These are phyloP conservation scores for Aristolochia fimbriata DNA, from an alignment of 164 flowering plant genomes.

Conservation along the genomic window DNA sequence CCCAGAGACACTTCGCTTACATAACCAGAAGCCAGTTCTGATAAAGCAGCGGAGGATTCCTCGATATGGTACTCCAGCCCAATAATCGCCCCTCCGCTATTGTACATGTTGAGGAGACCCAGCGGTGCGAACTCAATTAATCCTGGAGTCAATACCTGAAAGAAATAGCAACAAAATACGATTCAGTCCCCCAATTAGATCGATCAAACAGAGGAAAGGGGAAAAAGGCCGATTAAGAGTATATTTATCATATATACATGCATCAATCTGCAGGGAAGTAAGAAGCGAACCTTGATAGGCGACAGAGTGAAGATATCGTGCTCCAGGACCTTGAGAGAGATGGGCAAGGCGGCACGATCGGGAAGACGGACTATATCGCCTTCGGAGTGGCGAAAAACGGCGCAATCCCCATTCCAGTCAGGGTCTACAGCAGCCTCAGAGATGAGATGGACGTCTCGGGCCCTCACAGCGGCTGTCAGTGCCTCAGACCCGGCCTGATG, in stretches of 20 bases:
- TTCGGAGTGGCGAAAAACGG: constrained; percentile 38
- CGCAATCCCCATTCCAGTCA: constrained; percentile 59
- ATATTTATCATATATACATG: no score
- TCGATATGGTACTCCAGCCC: constrained; percentile 15
- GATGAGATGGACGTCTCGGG: constrained; percentile 64
- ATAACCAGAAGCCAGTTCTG: constrained; percentile 4
- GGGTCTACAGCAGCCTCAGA: constrained; percentile 39
- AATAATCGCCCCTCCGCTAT: constrained; percentile 27
- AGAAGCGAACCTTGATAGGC: constrained; percentile 34
- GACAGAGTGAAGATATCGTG: constrained; percentile 58
- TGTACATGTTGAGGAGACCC: constrained; percentile 31
- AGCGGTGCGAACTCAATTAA: constrained; percentile 65
- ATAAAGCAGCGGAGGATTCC: not conserved
- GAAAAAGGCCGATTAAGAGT: not conserved
- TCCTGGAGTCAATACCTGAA: constrained; percentile 32
- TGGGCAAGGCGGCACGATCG: constrained; percentile 37
- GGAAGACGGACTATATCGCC: constrained; percentile 42
- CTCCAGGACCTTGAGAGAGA: constrained; percentile 65
- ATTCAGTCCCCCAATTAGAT: not conserved
- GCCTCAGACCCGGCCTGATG: constrained; percentile 43
- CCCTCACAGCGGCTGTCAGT: constrained; percentile 43
- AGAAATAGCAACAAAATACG: not conserved
- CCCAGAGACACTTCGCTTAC: constrained; percentile 1
- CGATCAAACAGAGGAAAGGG: not conserved
- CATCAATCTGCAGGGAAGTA: no score